phyloP scores from a whole-genome alignment of 352 stramenopile species.

The Globisporangium rhizosaccharum region DNA sequence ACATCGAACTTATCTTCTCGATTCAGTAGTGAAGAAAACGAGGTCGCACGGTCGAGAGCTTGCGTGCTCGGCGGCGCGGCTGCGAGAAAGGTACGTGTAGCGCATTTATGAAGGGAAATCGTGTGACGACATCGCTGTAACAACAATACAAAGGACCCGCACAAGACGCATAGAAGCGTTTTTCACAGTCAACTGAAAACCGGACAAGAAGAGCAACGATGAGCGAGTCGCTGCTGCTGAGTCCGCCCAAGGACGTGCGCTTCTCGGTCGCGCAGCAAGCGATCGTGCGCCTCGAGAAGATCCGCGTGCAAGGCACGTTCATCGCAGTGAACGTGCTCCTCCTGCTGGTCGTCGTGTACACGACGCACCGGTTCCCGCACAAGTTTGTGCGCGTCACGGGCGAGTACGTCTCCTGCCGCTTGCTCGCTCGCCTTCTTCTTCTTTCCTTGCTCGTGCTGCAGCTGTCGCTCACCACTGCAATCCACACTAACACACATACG shows the following conservation, averaged over 20 bases:
- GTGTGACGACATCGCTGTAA: too few relatives aligned
- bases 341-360: constrained; percentile 49
- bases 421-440: background rate
- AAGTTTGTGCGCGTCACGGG: constrained; percentile 73
- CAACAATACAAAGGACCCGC: too few relatives aligned
- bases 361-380: constrained; percentile 39
- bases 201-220: background rate
- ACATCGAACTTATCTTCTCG: too few relatives aligned
- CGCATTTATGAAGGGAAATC: too few relatives aligned
- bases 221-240: constrained; percentile 5
- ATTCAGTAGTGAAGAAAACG: too few relatives aligned
- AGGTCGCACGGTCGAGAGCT: too few relatives aligned
- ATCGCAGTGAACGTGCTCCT: constrained; percentile 44
- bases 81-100: too few relatives aligned
- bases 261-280: constrained; percentile 31
- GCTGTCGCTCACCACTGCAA: background rate
- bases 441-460: background rate
- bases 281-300: constrained; percentile 44
- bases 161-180: too few relatives aligned
- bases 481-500: background rate
- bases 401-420: constrained; percentile 33
- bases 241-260: constrained; percentile 13
- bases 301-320: constrained; percentile 37
- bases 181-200: background rate
- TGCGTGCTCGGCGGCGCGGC: too few relatives aligned